Evolutionary conservation across 2,329 filamentous ascomycete genomes (phyloP), one percentile per base, ranked within the genome.

Genomic region (Colletotrichum sp.): DNA sequence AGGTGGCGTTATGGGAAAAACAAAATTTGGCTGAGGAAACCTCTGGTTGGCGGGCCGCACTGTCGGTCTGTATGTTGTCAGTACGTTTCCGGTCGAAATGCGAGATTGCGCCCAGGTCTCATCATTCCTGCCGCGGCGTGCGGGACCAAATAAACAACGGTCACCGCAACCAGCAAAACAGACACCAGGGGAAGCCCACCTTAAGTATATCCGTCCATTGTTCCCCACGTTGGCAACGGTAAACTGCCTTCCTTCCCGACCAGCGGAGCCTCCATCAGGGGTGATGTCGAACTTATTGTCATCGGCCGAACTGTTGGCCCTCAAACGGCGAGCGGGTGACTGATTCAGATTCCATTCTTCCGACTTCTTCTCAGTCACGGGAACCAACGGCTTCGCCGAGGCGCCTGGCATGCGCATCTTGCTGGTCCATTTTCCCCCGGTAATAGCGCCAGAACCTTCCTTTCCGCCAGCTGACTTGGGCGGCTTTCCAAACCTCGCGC

Each of bases 221-320:
- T 95, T 94, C 28, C 94, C 94, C 75, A 96, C 94, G 83, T 96
- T 96, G 66, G 93, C 92, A 70, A 96, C 94, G 3, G 94, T 93
- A 82, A 96, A 96, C 80, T 95, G 92, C 70, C 93, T 90, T 65
- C 92, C 93, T 82, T 93, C 91, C 75, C 93, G 89, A 39, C 91
- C 89, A 70, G 88, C 90, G 62, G 92, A 91, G 73, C 88, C 85
- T 74, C 90, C 90, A 80, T 95, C 93, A 13, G 90, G 88, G n/a
- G 88, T 85, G 73, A 92, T 86, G 70, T 92, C 90, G 79, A 86
- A 87, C 80, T 88, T 91, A 13, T 88, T 91, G 13, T 87, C 80
- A 70, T 93, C 92, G 56, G 58, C 65, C n/a, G 64, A 56, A 68
- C 86, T 85, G 72, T 89, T 90, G 79, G 89, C 89, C 81, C 88